Percentiles rank a stretch among this genome's conserved stretches.
Evolutionary conservation across 2,329 filamentous ascomycete species (phyloP).

Genomic region (Pyrenophora tritici-repentis): DNA sequence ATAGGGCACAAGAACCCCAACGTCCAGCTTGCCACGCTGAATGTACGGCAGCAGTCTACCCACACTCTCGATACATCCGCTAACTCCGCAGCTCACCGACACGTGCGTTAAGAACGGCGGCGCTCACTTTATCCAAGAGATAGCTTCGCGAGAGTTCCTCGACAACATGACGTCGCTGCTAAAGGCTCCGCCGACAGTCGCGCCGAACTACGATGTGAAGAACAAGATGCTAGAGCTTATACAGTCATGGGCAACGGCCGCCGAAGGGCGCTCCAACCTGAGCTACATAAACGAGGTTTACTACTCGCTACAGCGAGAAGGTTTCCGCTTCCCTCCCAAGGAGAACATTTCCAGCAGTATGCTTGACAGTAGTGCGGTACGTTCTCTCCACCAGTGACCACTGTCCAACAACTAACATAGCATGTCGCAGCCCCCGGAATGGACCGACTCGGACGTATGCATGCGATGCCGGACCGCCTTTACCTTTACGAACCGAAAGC

Average conservation of each 20-base stretch:
- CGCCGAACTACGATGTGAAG: conserved; percentile 84
- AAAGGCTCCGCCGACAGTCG: conserved; percentile 73
- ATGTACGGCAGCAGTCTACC: conserved; percentile 60
- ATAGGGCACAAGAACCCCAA: conserved; percentile 99
- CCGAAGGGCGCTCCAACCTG: conserved; percentile 81
- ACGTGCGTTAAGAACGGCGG: conserved; percentile 99
- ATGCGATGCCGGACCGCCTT: conserved; percentile 97
- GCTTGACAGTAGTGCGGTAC: conserved; percentile 93
- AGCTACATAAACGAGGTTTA: conserved; percentile 90
- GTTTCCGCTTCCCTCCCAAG: conserved; percentile 86
- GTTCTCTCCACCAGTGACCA: conserved; percentile 42
- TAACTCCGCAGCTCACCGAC: conserved; percentile 74
- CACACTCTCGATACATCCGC: neutral
- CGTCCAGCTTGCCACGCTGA: conserved; percentile 90
- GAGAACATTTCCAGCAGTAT: conserved; percentile 91
- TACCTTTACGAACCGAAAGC: conserved; percentile 97
- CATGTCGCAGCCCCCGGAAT: conserved; percentile 78
- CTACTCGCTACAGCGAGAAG: conserved; percentile 77
- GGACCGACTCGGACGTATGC: conserved; percentile 96
- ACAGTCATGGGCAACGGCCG: conserved; percentile 89
- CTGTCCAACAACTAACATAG: neutral
- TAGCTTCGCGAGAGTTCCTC: conserved; percentile 97
- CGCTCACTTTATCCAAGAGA: conserved; percentile 90
- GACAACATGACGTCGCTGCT: conserved; percentile 92
- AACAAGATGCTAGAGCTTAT: conserved; percentile 91